Conservation (phyloP, 192 early-diverging fungal genomes). For the Backusella tarrabulga region DNA sequence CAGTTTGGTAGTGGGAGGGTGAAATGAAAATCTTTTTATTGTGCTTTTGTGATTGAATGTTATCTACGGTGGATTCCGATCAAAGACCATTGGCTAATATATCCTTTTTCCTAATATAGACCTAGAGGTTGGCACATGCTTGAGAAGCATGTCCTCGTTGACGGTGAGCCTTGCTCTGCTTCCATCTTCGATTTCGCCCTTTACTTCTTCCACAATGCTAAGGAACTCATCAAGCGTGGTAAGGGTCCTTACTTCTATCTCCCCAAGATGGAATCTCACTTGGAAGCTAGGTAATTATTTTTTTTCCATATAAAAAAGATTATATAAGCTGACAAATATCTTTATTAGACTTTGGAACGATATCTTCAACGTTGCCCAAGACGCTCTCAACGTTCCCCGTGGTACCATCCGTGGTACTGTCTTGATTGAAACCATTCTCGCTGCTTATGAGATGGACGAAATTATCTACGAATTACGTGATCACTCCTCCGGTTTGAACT, state of each 20-base stretch:
- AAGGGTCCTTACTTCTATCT: conserved; percentile 98
- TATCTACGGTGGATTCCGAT: conserved; percentile 15
- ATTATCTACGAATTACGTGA: conserved; percentile 99
- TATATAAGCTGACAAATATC: conserved; percentile 20
- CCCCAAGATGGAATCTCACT: conserved; percentile 98
- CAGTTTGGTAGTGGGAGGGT: background rate
- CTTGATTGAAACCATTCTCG: conserved; percentile 96
- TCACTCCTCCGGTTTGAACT: conserved; percentile 98
- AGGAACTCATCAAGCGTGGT: conserved; percentile 76
- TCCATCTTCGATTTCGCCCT: conserved; percentile 98
- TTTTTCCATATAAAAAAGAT: background rate
- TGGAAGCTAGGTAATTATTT: conserved; percentile 69
- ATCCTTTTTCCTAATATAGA: conserved; percentile 34
- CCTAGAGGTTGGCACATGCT: conserved; percentile 99
- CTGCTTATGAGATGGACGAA: conserved; percentile 99
- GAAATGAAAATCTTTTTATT: background rate
- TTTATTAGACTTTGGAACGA: conserved; percentile 96
- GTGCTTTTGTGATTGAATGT: background rate
- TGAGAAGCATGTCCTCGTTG: conserved; percentile 92
- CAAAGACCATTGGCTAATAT: background rate
- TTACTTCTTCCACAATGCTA: conserved; percentile 99
- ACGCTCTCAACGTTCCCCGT: conserved; percentile 83
- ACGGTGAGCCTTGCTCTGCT: conserved; percentile 90
- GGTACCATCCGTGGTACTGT: conserved; percentile 97
- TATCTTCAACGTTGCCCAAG: conserved; percentile 93